phyloP scores from a whole-genome alignment of 345 rosid species.

The Cardiospermum halicacabum region DNA sequence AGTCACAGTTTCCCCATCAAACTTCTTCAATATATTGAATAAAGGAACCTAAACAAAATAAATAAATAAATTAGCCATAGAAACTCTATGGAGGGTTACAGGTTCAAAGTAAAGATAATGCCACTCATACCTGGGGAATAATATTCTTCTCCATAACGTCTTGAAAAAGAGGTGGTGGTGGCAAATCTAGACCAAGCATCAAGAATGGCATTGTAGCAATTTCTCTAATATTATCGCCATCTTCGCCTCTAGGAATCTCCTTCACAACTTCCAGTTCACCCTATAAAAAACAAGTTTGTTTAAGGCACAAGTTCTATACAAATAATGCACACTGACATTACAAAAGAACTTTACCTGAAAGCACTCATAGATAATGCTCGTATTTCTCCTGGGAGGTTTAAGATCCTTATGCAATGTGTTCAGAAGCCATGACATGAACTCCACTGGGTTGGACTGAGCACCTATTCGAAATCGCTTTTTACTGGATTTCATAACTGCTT shows the following conservation, averaged over 20 bases:
- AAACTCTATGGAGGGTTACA: background rate
- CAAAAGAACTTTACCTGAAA: conserved; percentile 66
- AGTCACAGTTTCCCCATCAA: conserved; percentile 86
- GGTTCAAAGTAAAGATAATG: background rate
- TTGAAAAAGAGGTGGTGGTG: conserved; percentile 94
- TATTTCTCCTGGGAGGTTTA: conserved; percentile 49
- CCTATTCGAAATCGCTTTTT: conserved; percentile 86
- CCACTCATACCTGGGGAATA: conserved; percentile 77
- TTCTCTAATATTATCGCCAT: conserved; percentile 31
- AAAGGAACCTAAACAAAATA: conserved; percentile 77
- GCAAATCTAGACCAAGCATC: conserved; percentile 98
- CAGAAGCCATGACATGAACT: conserved; percentile 97
- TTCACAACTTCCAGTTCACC: conserved; percentile 88
- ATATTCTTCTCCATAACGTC: conserved; percentile 99
- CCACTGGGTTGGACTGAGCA: conserved; percentile 89
- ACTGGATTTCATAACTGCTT: conserved; percentile 96
- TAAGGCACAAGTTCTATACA: conserved; percentile 1
- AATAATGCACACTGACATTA: background rate
- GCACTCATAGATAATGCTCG: conserved; percentile 81
- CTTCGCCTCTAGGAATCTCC: conserved; percentile 50
- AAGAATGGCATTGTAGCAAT: conserved; percentile 83
- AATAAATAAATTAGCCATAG: conserved; percentile 8
- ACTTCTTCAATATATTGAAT: conserved; percentile 84
- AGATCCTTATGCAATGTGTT: conserved; percentile 80
- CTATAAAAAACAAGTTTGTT: conserved; percentile 25